These are phyloP conservation scores for Adiantum capillusveneris DNA, from an alignment of 75 land plant species.

Conservation along the genomic window DNA sequence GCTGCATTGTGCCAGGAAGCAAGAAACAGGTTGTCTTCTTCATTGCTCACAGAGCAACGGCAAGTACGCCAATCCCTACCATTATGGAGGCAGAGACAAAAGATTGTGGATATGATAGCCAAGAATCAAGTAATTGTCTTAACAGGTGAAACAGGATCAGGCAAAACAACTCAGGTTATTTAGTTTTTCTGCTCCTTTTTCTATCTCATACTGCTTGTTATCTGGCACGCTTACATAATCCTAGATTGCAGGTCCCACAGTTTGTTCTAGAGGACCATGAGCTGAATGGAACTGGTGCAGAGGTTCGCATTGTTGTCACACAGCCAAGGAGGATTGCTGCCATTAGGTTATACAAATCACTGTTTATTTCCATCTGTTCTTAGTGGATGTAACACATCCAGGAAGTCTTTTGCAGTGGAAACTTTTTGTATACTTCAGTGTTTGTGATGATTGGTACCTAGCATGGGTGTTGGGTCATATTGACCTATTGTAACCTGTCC, in stretches of 20 bases:
- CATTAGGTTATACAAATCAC: conserved; percentile 12
- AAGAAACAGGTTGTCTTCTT: conserved; percentile 20
- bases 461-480: no score
- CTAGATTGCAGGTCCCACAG: conserved; percentile 25
- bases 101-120: conserved; percentile 18
- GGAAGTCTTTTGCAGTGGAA: not conserved
- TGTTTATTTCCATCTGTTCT: not conserved
- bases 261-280: conserved; percentile 27
- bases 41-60: conserved; percentile 18
- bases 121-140: conserved; percentile 21
- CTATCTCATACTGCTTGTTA: no score
- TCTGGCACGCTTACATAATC: not conserved
- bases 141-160: conserved; percentile 37
- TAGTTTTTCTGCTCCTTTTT: no score
- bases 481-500: no score
- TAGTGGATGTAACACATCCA: not conserved
- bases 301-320: conserved; percentile 30
- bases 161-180: conserved; percentile 38
- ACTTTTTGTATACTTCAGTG: no score
- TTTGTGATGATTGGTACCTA: not conserved
- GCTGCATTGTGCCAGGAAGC: conserved; percentile 17
- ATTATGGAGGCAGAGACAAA: conserved; percentile 17
- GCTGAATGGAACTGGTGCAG: conserved; percentile 18
- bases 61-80: conserved; percentile 26
- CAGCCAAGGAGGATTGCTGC: conserved; percentile 37